Percentiles rank a stretch among this genome's conserved stretches.
Evolutionary conservation across 2,329 filamentous ascomycete genomes (phyloP).

Genomic region (Scleromitrula shiraiana): DNA sequence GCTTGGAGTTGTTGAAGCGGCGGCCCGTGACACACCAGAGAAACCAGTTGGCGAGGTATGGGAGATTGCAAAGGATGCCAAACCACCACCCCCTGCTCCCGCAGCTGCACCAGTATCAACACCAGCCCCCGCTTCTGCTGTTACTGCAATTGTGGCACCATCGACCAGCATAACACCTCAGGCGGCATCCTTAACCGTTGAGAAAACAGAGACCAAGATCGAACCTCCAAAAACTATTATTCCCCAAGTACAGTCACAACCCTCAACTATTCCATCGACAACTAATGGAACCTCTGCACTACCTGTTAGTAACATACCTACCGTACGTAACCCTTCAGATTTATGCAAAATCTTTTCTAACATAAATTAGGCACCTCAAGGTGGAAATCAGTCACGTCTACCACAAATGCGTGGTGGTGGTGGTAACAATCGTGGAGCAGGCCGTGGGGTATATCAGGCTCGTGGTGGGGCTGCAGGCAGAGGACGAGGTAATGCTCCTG

Average conservation of each 20-base stretch:
- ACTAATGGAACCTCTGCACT: constrained; percentile 17
- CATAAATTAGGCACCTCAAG: constrained; percentile 16
- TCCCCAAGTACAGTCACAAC: constrained; percentile 8
- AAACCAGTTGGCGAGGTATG: constrained; percentile 81
- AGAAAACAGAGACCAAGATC: constrained; percentile 16
- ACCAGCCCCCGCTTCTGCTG: background rate
- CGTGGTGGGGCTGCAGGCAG: constrained; percentile 19
- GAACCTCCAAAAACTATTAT: constrained; percentile 12
- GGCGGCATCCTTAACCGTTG: too few relatives aligned
- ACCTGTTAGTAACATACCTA: constrained; percentile 22
- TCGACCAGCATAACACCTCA: constrained; percentile 6
- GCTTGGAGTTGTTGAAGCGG: constrained; percentile 69
- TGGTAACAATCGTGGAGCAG: constrained; percentile 13
- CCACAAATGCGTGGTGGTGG: constrained; percentile 25
- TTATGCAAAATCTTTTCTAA: constrained; percentile 5
- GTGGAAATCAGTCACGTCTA: constrained; percentile 19
- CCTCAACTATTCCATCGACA: constrained; percentile 9
- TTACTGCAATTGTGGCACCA: background rate
- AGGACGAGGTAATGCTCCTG: constrained; percentile 21
- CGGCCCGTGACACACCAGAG: constrained; percentile 77
- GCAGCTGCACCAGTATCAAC: constrained; percentile 7
- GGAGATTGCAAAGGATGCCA: constrained; percentile 66
- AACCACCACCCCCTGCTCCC: constrained; percentile 36
- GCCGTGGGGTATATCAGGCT: constrained; percentile 14
- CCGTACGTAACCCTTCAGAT: constrained; percentile 17